A percentile compares a stretch with the other conserved stretches of the same genome.
phyloP scores from a whole-genome alignment of 2,329 filamentous ascomycete genomes.

The Cladorrhinum sp. region DNA sequence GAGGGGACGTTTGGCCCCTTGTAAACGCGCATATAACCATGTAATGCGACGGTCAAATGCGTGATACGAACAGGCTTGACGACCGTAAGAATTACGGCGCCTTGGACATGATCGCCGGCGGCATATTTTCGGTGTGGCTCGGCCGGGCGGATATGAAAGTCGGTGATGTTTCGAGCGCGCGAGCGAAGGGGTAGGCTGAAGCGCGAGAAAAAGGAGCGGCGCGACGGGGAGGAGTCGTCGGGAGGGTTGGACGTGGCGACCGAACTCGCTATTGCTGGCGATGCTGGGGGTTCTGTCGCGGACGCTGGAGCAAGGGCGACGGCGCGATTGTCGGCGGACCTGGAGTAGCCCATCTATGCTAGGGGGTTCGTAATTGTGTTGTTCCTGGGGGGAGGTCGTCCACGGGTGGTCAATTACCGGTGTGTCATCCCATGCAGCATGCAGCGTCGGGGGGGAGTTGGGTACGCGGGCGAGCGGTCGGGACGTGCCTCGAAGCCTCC shows the following conservation, averaged over 20 bases:
- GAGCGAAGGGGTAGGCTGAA: slow-evolving; percentile 51
- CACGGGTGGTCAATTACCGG: background rate
- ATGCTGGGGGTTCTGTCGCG: slow-evolving; percentile 14
- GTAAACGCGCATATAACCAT: slow-evolving; percentile 77
- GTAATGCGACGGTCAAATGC: slow-evolving; percentile 73
- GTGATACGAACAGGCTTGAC: slow-evolving; percentile 74
- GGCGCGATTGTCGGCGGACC: slow-evolving; percentile 31
- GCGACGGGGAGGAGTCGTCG: slow-evolving; percentile 39
- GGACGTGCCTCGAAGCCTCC: slow-evolving; percentile 13
- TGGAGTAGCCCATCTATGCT: slow-evolving; percentile 47
- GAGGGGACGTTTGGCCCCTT: slow-evolving; percentile 62
- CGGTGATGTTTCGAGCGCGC: slow-evolving; percentile 62
- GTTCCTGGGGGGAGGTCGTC: background rate
- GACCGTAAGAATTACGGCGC: slow-evolving; percentile 69
- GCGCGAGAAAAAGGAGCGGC: slow-evolving; percentile 51
- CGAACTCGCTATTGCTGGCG: slow-evolving; percentile 2
- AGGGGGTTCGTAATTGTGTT: slow-evolving; percentile 1
- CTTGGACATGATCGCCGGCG: slow-evolving; percentile 71
- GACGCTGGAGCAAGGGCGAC: slow-evolving; percentile 33
- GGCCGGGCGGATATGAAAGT: slow-evolving; percentile 74
- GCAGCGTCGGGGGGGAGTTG: background rate
- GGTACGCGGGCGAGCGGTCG: background rate
- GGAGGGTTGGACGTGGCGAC: slow-evolving; percentile 30
- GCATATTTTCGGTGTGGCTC: slow-evolving; percentile 75
- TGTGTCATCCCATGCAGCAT: slow-evolving; percentile 17